Conservation (phyloP, 257 asterid species). For the Jacaranda mimosifolia region DNA sequence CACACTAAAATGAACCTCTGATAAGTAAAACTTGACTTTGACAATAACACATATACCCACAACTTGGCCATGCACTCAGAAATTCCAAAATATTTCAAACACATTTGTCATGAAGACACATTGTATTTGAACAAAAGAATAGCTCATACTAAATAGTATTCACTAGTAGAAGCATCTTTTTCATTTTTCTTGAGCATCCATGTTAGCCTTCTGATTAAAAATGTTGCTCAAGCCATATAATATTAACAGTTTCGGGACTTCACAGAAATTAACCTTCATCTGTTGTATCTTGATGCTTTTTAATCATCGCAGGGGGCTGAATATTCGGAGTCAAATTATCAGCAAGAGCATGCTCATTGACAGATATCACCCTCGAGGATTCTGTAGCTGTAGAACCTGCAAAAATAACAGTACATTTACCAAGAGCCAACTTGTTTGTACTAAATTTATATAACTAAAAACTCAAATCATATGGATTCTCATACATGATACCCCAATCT, state of each 20-base stretch:
- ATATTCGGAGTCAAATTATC: conserved; percentile 33
- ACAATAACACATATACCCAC: not conserved
- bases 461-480: conserved; percentile 8
- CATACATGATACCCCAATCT: not conserved
- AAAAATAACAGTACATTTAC: conserved; percentile 21
- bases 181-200: conserved; percentile 11
- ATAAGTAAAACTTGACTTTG: not conserved
- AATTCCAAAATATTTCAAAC: not conserved
- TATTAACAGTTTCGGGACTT: not conserved
- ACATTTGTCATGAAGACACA: not conserved
- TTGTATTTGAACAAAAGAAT: not conserved
- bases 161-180: not conserved
- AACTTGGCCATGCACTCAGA: not conserved
- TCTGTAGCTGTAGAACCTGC: conserved; percentile 44
- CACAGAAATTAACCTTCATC: conserved; percentile 52
- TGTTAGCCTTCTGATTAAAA: not conserved
- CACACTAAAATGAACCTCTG: not conserved
- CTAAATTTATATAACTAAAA: conserved; percentile 1
- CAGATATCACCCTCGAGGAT: conserved; percentile 30
- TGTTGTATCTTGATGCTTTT: conserved; percentile 39
- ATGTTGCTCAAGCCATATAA: not conserved
- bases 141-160: not conserved
- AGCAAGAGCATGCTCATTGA: conserved; percentile 32
- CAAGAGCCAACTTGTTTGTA: conserved; percentile 5
- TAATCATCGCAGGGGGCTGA: conserved; percentile 32